These are phyloP conservation scores for Colletotrichum salicis DNA, from an alignment of 2,329 filamentous ascomycete genomes.

Conservation along the genomic window DNA sequence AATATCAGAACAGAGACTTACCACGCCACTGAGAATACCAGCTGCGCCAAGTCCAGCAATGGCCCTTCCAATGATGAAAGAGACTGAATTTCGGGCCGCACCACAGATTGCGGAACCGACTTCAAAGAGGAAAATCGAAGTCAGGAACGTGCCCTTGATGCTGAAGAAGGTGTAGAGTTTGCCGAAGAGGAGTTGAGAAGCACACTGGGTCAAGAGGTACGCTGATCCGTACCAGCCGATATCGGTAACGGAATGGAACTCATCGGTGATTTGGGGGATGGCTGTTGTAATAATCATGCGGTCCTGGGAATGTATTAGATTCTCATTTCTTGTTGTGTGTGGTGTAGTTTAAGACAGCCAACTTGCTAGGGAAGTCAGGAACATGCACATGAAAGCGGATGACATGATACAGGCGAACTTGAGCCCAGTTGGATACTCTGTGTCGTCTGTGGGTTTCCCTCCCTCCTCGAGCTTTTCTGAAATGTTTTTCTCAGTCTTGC, in stretches of 20 bases:
- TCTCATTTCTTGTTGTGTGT: background rate
- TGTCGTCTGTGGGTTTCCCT: background rate
- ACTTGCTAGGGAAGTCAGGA: constrained; percentile 40
- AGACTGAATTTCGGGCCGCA: constrained; percentile 42
- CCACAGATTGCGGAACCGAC: constrained; percentile 46
- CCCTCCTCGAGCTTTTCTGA: background rate
- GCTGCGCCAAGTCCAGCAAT: constrained; percentile 49
- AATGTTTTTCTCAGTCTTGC: background rate
- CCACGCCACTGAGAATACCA: constrained; percentile 46
- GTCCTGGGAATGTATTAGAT: constrained; percentile 42
- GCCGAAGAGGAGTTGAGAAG: constrained; percentile 43
- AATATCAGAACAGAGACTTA: constrained; percentile 21
- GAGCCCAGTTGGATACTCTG: constrained; percentile 1
- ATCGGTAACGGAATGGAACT: constrained; percentile 41
- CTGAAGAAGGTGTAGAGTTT: constrained; percentile 43
- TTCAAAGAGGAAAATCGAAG: constrained; percentile 40
- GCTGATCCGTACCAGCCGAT: constrained; percentile 44
- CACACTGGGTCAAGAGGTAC: constrained; percentile 41
- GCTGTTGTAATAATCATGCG: constrained; percentile 61
- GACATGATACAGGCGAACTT: constrained; percentile 36
- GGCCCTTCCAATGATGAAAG: constrained; percentile 50
- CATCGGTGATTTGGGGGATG: constrained; percentile 45
- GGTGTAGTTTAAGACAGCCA: background rate
- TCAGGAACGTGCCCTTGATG: constrained; percentile 41
- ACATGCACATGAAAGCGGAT: constrained; percentile 39